Evolutionary conservation across 2,329 filamentous ascomycete genomes (phyloP).

Genomic region (Fonsecaea monophora): DNA sequence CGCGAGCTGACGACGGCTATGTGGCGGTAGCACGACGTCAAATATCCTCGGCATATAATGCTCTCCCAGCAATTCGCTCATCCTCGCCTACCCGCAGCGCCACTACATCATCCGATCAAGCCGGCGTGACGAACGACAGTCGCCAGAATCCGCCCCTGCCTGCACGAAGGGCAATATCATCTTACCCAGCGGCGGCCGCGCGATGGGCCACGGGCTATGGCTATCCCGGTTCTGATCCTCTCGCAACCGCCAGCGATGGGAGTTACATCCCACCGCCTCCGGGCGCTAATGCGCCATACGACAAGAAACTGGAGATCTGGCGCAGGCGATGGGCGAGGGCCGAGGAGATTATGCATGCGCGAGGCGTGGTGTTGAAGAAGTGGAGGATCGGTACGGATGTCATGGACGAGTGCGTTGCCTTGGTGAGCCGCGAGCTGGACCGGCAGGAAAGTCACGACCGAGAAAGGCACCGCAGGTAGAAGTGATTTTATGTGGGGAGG

Average conservation of each 20-base stretch:
- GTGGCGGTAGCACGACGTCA: conserved; percentile 38
- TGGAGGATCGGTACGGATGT: conserved; percentile 57
- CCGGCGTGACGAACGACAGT: conserved; percentile 38
- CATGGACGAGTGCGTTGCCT: conserved; percentile 51
- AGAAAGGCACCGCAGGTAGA: background rate
- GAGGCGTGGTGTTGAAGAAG: conserved; percentile 52
- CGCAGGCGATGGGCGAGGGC: conserved; percentile 56
- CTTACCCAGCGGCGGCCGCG: conserved; percentile 43
- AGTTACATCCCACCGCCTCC: background rate
- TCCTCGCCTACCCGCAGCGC: conserved; percentile 37
- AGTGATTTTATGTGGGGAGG: background rate
- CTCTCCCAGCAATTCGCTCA: conserved; percentile 39
- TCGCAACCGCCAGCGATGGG: conserved; percentile 8
- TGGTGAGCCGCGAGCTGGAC: conserved; percentile 50
- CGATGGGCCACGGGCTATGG: conserved; percentile 42
- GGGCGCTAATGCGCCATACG: conserved; percentile 40
- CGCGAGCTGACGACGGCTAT: conserved; percentile 38
- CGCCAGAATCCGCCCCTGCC: conserved; percentile 44
- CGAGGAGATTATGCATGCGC: conserved; percentile 50
- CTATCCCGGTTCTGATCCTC: conserved; percentile 33
- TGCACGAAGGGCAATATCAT: conserved; percentile 39
- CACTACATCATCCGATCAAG: conserved; percentile 37
- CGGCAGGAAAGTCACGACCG: conserved; percentile 2
- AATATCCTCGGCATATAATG: conserved; percentile 37
- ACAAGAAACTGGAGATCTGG: conserved; percentile 59